phyloP scores from a whole-genome alignment of 106 monocot species.

The Dendrobium officinale region DNA sequence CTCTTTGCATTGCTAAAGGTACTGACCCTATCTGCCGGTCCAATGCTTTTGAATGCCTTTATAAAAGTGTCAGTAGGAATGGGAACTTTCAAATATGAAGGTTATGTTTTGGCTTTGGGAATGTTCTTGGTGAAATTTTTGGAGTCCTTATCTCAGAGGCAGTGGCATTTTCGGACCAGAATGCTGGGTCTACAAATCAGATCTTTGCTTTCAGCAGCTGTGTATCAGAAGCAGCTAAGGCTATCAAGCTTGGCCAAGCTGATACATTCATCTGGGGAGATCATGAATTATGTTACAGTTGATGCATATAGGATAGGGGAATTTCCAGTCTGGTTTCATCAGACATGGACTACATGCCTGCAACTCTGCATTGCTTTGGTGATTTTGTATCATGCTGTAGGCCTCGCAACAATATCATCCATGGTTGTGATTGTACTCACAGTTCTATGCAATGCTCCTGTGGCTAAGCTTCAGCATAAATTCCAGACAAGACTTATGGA shows the following conservation, averaged over 20 bases:
- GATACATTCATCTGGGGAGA: slow-evolving; percentile 72
- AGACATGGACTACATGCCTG: slow-evolving; percentile 73
- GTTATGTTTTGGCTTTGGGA: slow-evolving; percentile 34
- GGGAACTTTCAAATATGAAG: slow-evolving; percentile 30
- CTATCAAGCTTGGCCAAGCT: slow-evolving; percentile 53
- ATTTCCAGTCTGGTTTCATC: slow-evolving; percentile 88
- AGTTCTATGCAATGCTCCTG: slow-evolving; percentile 63
- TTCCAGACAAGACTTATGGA: slow-evolving; percentile 81
- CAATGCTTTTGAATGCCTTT: slow-evolving; percentile 68
- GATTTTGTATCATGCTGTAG: slow-evolving; percentile 72
- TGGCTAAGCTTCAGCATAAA: slow-evolving; percentile 68
- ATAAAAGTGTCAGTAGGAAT: slow-evolving; percentile 43
- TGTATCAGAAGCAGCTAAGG: slow-evolving; percentile 55
- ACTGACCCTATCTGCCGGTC: slow-evolving; percentile 47
- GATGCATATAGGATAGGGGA: slow-evolving; percentile 95
- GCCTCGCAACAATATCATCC: slow-evolving; percentile 64
- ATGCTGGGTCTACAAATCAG: slow-evolving; percentile 47
- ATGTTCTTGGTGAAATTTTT: slow-evolving; percentile 48
- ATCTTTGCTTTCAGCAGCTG: slow-evolving; percentile 57
- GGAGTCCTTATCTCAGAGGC: slow-evolving; percentile 74
- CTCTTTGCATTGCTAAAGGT: slow-evolving; percentile 78
- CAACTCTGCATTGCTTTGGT: slow-evolving; percentile 72
- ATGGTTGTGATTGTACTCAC: slow-evolving; percentile 55
- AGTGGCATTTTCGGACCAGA: slow-evolving; percentile 65
- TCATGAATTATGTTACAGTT: slow-evolving; percentile 85